phyloP scores from a whole-genome alignment of 148 eudicot species.

The Linanthus parryae region DNA sequence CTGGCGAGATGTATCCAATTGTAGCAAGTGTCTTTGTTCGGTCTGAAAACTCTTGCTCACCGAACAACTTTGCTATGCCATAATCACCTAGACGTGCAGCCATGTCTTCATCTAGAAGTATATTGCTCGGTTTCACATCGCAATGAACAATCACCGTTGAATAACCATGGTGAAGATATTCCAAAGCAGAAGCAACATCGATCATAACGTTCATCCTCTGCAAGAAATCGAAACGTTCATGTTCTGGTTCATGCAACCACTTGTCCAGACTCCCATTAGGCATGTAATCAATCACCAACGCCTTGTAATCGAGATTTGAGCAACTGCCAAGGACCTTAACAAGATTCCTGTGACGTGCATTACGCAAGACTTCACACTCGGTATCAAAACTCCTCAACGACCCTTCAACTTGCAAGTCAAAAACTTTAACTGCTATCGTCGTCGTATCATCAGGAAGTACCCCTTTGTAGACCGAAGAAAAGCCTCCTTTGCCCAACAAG shows the following conservation, averaged over 20 bases:
- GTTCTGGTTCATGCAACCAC: constrained; percentile 27
- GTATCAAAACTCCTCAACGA: constrained; percentile 22
- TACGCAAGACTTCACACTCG: constrained; percentile 18
- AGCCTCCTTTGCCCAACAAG: constrained; percentile 1
- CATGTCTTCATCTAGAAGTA: constrained; percentile 24
- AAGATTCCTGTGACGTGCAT: constrained; percentile 26
- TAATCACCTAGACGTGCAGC: constrained; percentile 23
- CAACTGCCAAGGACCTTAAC: constrained; percentile 20
- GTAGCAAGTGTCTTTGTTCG: constrained; percentile 9
- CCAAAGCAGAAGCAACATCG: constrained; percentile 22
- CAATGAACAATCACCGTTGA: constrained; percentile 21
- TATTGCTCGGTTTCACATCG: constrained; percentile 38
- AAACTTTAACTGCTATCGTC: constrained; percentile 24
- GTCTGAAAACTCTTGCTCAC: not conserved
- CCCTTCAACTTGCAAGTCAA: constrained; percentile 11
- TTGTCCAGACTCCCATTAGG: constrained; percentile 33
- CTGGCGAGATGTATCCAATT: constrained; percentile 12
- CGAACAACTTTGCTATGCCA: constrained; percentile 24
- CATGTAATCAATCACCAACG: constrained; percentile 27
- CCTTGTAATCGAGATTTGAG: constrained; percentile 16
- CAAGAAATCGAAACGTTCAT: constrained; percentile 11
- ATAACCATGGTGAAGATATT: constrained; percentile 23
- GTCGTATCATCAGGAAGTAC: constrained; percentile 17
- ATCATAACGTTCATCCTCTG: constrained; percentile 18
- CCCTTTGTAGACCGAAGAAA: constrained; percentile 12